Percentiles rank a stretch among this genome's conserved stretches.
These are phyloP conservation scores for Phellopilus nigrolimitatus DNA, from an alignment of 1,284 basidiomycete genomes.

Conservation along the genomic window DNA sequence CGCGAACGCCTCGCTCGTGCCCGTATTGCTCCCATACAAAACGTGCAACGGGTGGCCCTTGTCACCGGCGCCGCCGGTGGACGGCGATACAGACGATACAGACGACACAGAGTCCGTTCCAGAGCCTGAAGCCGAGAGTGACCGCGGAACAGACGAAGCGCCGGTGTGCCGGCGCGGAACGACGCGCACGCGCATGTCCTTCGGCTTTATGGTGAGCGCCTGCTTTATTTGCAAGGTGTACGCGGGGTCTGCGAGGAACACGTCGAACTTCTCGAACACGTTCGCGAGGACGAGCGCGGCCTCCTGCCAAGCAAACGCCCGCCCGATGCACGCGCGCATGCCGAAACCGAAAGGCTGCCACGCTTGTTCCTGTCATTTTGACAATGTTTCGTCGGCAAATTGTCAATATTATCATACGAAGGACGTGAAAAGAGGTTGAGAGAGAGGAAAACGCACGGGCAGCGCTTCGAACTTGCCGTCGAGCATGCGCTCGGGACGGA, in stretches of 20 bases:
- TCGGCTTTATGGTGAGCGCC: slow-evolving; percentile 46
- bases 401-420: slow-evolving; percentile 10
- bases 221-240: slow-evolving; percentile 42
- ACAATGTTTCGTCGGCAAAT: too few relatives aligned
- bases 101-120: too few relatives aligned
- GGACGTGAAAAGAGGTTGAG: not conserved
- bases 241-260: slow-evolving; percentile 37
- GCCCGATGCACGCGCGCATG: slow-evolving; percentile 39
- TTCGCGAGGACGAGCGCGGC: slow-evolving; percentile 37
- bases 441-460: slow-evolving; percentile 32
- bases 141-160: slow-evolving; percentile 1
- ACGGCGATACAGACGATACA: too few relatives aligned
- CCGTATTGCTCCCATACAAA: slow-evolving; percentile 47
- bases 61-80: not conserved
- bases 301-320: slow-evolving; percentile 48
- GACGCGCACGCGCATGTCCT: slow-evolving; percentile 38
- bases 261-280: slow-evolving; percentile 42
- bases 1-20: slow-evolving; percentile 47
- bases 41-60: slow-evolving; percentile 33
- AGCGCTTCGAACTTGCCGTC: slow-evolving; percentile 42
- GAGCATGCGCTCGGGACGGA: slow-evolving; percentile 45
- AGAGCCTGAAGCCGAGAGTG: too few relatives aligned
- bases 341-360: slow-evolving; percentile 46
- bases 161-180: slow-evolving; percentile 29
- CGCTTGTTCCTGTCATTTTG: slow-evolving; percentile 37